phyloP scores from a whole-genome alignment of 164 flowering plant species.

The Vitis labrusca region DNA sequence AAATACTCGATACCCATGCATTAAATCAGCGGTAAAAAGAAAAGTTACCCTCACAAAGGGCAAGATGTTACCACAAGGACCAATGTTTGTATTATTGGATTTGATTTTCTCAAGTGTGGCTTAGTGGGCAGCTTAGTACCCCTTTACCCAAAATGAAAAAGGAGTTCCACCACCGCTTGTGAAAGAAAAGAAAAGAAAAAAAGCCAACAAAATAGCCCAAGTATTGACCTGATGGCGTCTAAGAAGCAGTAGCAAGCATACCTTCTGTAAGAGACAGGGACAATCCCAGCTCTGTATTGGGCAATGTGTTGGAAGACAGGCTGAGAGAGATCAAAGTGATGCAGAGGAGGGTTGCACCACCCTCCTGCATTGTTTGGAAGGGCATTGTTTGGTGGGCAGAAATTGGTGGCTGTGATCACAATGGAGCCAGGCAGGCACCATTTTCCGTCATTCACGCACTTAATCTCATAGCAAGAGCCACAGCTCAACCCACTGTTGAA shows the following conservation, averaged over 20 bases:
- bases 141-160: too few species aligned
- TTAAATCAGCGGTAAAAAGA: too few species aligned
- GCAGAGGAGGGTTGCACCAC: constrained; percentile 16
- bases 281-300: constrained; percentile 9
- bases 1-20: too few species aligned
- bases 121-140: too few species aligned
- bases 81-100: too few species aligned
- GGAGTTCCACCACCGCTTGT: too few species aligned
- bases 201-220: too few species aligned
- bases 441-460: not conserved
- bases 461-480: constrained; percentile 3
- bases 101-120: too few species aligned
- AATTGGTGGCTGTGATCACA: constrained; percentile 9
- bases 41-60: too few species aligned
- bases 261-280: constrained; percentile 10
- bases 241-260: not conserved
- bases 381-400: constrained; percentile 12
- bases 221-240: too few species aligned
- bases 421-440: constrained; percentile 12
- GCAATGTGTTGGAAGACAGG: constrained; percentile 9
- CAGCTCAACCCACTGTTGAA: not conserved
- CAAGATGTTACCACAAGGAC: too few species aligned
- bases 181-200: too few species aligned
- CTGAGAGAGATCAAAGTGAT: constrained; percentile 7
- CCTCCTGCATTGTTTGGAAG: constrained; percentile 6